phyloP scores from a whole-genome alignment of 2,329 filamentous ascomycete species.

The Colletotrichum magnum region DNA sequence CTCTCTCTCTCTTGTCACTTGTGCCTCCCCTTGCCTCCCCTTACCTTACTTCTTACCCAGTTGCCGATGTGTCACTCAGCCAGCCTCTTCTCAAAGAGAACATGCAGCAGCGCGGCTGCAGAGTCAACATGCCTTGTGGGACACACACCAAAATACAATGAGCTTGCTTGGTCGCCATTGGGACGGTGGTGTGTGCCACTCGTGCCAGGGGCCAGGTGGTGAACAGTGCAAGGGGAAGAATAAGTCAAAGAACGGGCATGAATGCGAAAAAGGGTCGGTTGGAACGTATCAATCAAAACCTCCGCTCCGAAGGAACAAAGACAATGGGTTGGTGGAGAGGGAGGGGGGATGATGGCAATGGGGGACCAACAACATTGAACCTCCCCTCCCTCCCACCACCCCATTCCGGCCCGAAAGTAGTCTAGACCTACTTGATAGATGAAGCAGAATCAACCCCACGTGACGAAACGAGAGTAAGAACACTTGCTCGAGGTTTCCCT shows the following conservation, averaged over 20 bases:
- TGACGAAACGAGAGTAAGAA: conserved; percentile 30
- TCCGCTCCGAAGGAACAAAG: conserved; percentile 33
- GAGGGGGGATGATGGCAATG: neutral
- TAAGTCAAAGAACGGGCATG: conserved; percentile 33
- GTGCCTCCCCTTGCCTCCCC: neutral
- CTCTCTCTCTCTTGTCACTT: neutral
- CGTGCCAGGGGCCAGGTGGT: conserved; percentile 27
- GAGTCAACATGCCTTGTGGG: conserved; percentile 20
- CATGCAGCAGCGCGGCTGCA: conserved; percentile 34
- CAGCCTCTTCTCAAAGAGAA: conserved; percentile 35
- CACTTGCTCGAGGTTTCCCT: neutral
- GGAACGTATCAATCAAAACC: conserved; percentile 32
- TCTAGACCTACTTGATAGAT: conserved; percentile 20
- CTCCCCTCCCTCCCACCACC: conserved; percentile 5
- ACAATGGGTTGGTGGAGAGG: conserved; percentile 33
- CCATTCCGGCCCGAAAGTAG: conserved; percentile 27
- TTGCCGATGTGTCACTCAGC: conserved; percentile 15
- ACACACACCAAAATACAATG: conserved; percentile 35
- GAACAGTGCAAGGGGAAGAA: conserved; percentile 32
- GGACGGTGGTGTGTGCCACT: conserved; percentile 1
- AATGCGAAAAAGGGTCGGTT: conserved; percentile 30
- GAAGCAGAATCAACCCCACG: conserved; percentile 25
- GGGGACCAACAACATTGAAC: conserved; percentile 19
- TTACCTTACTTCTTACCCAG: conserved; percentile 13
- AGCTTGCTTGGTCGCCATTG: conserved; percentile 17